A percentile compares a stretch with the other conserved stretches of the same genome.
Evolutionary conservation across 2,329 filamentous ascomycete genomes (phyloP).

Genomic region (Ophiostoma ips): DNA sequence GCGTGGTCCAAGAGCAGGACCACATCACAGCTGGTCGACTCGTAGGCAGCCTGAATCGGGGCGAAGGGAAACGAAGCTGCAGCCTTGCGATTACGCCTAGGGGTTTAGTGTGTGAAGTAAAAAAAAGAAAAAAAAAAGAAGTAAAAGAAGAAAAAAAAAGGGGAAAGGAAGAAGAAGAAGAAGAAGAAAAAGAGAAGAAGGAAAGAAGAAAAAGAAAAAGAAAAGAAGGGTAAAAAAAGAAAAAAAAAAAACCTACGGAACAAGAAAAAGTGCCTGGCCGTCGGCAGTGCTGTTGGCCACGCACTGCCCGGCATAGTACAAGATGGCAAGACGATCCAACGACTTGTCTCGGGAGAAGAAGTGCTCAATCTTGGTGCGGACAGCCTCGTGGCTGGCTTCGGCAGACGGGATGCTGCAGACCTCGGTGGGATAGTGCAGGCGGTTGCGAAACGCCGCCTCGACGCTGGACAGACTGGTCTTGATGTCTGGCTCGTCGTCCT

Average conservation of each 20-base stretch:
- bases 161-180: background rate
- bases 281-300: background rate
- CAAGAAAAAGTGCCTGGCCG: conserved; percentile 9
- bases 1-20: conserved; percentile 13
- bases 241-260: conserved; percentile 9
- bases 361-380: conserved; percentile 3
- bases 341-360: conserved; percentile 8
- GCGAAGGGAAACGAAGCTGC: background rate
- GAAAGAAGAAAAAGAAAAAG: background rate
- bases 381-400: background rate
- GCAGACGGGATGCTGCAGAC: conserved; percentile 4
- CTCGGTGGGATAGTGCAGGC: conserved; percentile 9
- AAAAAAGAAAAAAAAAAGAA: background rate
- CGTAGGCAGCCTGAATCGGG: conserved; percentile 11
- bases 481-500: conserved; percentile 7
- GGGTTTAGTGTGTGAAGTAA: background rate
- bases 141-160: background rate
- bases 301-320: conserved; percentile 13
- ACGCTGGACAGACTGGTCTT: conserved; percentile 2
- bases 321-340: conserved; percentile 10
- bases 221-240: no score
- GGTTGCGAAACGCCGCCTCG: conserved; percentile 7
- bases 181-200: background rate
- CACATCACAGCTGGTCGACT: conserved; percentile 10
- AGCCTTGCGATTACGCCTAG: background rate